Percentiles rank a stretch among this genome's conserved stretches.
phyloP scores from a whole-genome alignment of 495 filamentous ascomycete genomes.

The Aspergillus leporis region DNA sequence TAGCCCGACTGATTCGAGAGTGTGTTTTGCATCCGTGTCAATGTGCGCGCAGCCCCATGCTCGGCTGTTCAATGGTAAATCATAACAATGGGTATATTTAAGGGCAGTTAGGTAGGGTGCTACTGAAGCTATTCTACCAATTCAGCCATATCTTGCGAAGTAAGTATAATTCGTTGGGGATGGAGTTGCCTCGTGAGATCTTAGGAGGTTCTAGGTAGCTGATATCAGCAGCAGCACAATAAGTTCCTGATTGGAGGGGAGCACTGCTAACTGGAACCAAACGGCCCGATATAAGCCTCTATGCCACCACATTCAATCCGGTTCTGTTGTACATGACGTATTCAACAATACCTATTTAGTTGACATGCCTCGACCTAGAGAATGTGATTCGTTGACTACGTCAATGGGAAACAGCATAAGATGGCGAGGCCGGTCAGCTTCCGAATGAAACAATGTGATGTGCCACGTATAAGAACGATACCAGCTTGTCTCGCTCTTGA shows the following conservation, averaged over 20 bases:
- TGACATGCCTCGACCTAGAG: too few relatives aligned
- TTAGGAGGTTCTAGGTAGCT: not conserved
- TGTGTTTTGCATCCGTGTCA: not conserved
- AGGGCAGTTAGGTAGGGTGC: not conserved
- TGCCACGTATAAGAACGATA: not conserved
- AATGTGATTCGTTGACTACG: too few relatives aligned
- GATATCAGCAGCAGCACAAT: not conserved
- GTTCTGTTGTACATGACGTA: not conserved
- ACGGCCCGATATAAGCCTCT: not conserved
- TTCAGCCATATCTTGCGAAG: not conserved
- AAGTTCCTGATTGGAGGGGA: not conserved
- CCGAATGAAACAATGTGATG: not conserved
- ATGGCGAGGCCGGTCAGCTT: too few relatives aligned
- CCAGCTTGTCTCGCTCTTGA: not conserved
- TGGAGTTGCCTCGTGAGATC: not conserved
- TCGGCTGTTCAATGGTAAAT: not conserved
- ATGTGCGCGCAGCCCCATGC: not conserved
- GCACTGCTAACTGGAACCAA: not conserved
- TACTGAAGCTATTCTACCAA: not conserved
- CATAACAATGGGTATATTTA: not conserved
- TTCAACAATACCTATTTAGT: not conserved
- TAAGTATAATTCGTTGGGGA: not conserved
- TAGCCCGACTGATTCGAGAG: too few relatives aligned
- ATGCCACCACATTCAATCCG: not conserved
- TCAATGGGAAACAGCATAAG: too few relatives aligned